Conservation (phyloP, 2,329 filamentous ascomycete species). For the Paracamarosporium sp. region DNA sequence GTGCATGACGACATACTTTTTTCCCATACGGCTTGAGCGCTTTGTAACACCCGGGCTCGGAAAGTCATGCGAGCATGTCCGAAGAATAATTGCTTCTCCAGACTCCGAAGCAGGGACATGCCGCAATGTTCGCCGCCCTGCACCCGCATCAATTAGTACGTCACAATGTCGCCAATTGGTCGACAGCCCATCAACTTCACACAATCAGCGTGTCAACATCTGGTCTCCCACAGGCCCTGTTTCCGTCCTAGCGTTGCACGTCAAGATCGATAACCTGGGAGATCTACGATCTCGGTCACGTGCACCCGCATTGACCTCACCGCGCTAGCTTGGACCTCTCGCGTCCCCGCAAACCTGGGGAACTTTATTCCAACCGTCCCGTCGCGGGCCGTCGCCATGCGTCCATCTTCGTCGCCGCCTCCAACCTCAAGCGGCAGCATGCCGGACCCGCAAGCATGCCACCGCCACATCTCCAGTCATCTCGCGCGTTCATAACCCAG, state of each 20-base stretch:
- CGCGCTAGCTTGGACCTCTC: background rate
- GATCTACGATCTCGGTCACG: conserved; percentile 10
- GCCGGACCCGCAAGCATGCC: conserved; percentile 19
- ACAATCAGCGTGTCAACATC: background rate
- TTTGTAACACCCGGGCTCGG: background rate
- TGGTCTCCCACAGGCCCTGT: background rate
- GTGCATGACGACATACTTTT: background rate
- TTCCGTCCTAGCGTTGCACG: background rate
- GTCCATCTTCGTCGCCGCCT: conserved; percentile 1
- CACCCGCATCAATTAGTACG: background rate
- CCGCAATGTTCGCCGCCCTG: background rate
- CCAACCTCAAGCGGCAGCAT: background rate
- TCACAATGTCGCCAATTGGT: background rate
- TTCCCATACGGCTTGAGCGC: background rate
- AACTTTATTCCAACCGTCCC: conserved; percentile 30
- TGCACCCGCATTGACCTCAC: conserved; percentile 6
- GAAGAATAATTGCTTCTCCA: background rate
- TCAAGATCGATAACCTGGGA: background rate
- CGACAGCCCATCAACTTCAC: background rate
- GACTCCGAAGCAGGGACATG: background rate
- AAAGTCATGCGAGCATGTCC: background rate
- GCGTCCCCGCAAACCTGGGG: conserved; percentile 12
- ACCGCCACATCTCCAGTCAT: conserved; percentile 19
- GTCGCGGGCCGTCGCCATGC: conserved; percentile 14
- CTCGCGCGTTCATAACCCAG: conserved; percentile 42